A percentile compares a stretch with the other conserved stretches of the same genome.
Evolutionary conservation across 2,329 filamentous ascomycete species (phyloP).

Genomic region (Davidsoniella neocaledoniae): DNA sequence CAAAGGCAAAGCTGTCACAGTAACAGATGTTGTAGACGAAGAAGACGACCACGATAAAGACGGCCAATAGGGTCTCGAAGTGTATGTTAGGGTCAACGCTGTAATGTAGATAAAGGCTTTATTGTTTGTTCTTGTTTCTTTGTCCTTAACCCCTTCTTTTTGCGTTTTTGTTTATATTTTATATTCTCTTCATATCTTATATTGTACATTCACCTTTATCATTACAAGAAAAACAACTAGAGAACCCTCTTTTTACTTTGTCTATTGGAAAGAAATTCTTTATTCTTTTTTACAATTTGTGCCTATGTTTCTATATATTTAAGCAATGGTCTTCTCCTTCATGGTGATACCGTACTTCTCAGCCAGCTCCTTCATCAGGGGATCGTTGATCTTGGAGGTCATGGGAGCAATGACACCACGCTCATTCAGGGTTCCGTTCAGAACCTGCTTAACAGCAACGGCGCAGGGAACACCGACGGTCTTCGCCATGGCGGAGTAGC

Average conservation of each 20-base stretch:
- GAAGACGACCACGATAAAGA: too few species aligned
- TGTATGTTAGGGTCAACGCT: too few species aligned
- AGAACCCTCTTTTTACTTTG: too few species aligned
- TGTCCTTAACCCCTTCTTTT: too few species aligned
- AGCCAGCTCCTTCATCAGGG: constrained; percentile 62
- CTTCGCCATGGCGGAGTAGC: constrained; percentile 73
- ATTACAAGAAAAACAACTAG: too few species aligned
- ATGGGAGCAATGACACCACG: constrained; percentile 66
- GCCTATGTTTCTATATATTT: constrained; percentile 13
- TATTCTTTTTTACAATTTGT: constrained; percentile 4
- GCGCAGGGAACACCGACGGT: constrained; percentile 54
- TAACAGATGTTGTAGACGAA: constrained; percentile 23
- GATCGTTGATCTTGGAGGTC: constrained; percentile 51
- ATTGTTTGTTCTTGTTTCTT: too few species aligned
- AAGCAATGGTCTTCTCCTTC: constrained; percentile 46
- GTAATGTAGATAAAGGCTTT: too few species aligned
- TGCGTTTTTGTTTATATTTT: too few species aligned
- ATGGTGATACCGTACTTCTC: constrained; percentile 60
- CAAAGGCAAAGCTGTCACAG: constrained; percentile 29
- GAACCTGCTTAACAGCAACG: constrained; percentile 57
- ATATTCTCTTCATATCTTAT: too few species aligned
- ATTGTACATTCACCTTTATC: too few species aligned
- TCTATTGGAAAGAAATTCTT: neutral
- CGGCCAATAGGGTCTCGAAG: too few species aligned
- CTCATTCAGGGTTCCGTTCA: constrained; percentile 55